These are phyloP conservation scores for Thuja plicata DNA, from an alignment of 83 land plant genomes.

Conservation along the genomic window DNA sequence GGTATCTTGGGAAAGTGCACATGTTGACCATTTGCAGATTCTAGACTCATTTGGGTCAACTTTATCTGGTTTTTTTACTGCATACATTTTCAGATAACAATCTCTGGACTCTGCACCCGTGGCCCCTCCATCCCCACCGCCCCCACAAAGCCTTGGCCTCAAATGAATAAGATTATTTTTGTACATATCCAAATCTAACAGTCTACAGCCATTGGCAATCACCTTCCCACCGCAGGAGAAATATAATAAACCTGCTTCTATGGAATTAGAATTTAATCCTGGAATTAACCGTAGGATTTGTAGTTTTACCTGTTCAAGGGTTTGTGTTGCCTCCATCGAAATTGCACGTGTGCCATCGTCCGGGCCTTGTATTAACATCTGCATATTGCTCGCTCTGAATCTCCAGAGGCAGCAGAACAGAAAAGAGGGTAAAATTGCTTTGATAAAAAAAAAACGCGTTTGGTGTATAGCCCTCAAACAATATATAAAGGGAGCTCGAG, in stretches of 20 bases:
- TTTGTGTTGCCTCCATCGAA: neutral
- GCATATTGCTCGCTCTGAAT: neutral
- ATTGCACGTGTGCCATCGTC: neutral
- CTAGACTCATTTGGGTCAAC: slow-evolving; percentile 91
- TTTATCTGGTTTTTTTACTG: slow-evolving; percentile 90
- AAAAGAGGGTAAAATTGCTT: too few relatives aligned
- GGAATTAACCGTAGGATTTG: neutral
- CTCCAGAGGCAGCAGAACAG: neutral
- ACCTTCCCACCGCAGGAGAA: slow-evolving; percentile 3
- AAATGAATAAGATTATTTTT: slow-evolving; percentile 6
- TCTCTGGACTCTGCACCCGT: slow-evolving; percentile 98
- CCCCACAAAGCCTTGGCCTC: slow-evolving; percentile 53
- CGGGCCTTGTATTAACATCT: slow-evolving; percentile 5
- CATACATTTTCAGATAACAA: slow-evolving; percentile 95
- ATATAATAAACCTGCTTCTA: neutral
- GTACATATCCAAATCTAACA: slow-evolving; percentile 10
- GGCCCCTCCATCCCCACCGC: slow-evolving; percentile 98
- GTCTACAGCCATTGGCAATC: neutral
- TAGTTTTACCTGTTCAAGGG: neutral
- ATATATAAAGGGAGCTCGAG: too few relatives aligned
- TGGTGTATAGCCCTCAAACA: too few relatives aligned
- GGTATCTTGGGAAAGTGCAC: slow-evolving; percentile 81
- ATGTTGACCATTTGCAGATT: slow-evolving; percentile 72
- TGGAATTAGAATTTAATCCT: neutral
- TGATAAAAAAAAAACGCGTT: too few relatives aligned